These are phyloP conservation scores for Lactifluus subvellereus DNA, from an alignment of 768 basidiomycete genomes.

Conservation along the genomic window DNA sequence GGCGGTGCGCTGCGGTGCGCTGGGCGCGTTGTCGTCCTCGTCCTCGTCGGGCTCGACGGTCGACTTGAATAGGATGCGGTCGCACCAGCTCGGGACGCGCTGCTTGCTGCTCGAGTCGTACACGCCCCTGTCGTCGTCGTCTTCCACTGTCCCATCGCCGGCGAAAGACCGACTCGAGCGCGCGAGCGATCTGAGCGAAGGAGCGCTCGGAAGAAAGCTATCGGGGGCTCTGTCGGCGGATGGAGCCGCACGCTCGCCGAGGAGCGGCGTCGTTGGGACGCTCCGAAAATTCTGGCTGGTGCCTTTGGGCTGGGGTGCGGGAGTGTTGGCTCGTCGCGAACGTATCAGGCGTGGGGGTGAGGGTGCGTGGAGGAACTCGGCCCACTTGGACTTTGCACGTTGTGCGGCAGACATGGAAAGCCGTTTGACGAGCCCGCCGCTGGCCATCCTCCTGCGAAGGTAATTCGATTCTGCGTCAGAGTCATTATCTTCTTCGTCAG, in stretches of 20 bases:
- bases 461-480: conserved; percentile 20
- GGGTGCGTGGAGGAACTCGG: conserved; percentile 14
- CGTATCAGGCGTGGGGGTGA: conserved; percentile 7
- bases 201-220: background rate
- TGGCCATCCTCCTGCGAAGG: conserved; percentile 11
- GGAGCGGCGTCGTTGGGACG: conserved; percentile 18
- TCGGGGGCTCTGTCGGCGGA: background rate
- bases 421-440: conserved; percentile 20
- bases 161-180: conserved; percentile 21
- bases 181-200: background rate
- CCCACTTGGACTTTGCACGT: conserved; percentile 23
- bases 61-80: conserved; percentile 78
- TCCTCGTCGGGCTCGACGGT: conserved; percentile 48
- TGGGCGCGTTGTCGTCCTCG: conserved; percentile 35
- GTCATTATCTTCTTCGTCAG: conserved; percentile 25
- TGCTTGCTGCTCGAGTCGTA: conserved; percentile 80
- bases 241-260: background rate
- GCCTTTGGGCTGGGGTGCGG: background rate
- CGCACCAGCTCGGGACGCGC: conserved; percentile 86
- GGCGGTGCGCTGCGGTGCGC: conserved; percentile 30
- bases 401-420: conserved; percentile 23
- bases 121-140: conserved; percentile 53
- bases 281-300: background rate
- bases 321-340: background rate
- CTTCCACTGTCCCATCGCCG: conserved; percentile 34